These are phyloP conservation scores for Cystobasidiopsis lactophilus DNA, from an alignment of 768 basidiomycete species.

Conservation along the genomic window DNA sequence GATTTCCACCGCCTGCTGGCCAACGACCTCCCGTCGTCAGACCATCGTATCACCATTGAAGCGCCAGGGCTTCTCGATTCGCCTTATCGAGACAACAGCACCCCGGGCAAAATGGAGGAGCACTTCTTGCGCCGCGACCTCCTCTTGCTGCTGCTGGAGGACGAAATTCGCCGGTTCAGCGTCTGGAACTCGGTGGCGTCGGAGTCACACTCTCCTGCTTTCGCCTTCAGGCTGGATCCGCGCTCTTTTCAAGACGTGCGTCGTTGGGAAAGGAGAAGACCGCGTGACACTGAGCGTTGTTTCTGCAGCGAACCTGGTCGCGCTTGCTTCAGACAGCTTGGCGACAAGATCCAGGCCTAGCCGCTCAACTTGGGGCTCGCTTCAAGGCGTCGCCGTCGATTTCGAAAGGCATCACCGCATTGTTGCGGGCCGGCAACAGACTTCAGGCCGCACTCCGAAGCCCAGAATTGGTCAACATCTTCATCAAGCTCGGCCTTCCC, in stretches of 20 bases:
- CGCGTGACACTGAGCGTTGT: too few species aligned
- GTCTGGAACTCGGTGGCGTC: conserved; percentile 42
- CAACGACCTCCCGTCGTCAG: conserved; percentile 32
- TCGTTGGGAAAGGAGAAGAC: too few species aligned
- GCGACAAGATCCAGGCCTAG: conserved; percentile 61
- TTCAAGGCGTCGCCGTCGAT: conserved; percentile 46
- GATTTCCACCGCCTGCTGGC: conserved; percentile 59
- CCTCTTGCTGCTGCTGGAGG: conserved; percentile 64
- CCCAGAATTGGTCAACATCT: too few species aligned
- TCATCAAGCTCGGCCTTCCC: too few species aligned
- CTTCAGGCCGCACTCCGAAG: conserved; percentile 26
- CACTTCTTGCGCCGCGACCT: neutral
- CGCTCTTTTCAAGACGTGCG: too few species aligned
- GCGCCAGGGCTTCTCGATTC: conserved; percentile 31
- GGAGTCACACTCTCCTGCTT: too few species aligned
- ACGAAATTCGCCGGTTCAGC: conserved; percentile 59
- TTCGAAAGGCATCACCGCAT: conserved; percentile 57
- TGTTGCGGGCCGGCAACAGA: conserved; percentile 44
- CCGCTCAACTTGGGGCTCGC: conserved; percentile 63
- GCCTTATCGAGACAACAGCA: neutral
- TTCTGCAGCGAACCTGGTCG: conserved; percentile 48
- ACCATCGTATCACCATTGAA: conserved; percentile 19
- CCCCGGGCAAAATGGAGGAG: neutral
- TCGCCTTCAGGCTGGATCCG: neutral
- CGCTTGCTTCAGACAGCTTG: conserved; percentile 49